Evolutionary conservation across 495 filamentous ascomycete species (phyloP).

Genomic region (Penicillium herquei): DNA sequence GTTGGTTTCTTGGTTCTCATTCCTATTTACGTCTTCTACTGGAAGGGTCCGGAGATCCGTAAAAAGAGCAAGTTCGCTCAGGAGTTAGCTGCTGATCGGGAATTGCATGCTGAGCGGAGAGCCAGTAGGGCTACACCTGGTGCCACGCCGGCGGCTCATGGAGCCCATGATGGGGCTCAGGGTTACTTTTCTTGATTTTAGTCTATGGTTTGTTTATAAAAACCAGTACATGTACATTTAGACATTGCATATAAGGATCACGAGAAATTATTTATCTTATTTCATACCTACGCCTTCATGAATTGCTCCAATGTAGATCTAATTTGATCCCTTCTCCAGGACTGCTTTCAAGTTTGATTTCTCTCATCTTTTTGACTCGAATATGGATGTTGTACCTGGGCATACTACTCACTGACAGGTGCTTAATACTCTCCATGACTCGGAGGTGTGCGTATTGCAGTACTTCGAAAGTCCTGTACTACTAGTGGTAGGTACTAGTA

Average conservation of each 20-base stretch:
- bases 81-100: conserved; percentile 24
- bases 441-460: too few relatives aligned
- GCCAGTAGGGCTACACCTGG: conserved; percentile 1
- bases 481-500: too few relatives aligned
- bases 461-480: too few relatives aligned
- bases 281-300: too few relatives aligned
- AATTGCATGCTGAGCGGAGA: conserved; percentile 10
- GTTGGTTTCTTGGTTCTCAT: conserved; percentile 42
- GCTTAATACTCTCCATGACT: too few relatives aligned
- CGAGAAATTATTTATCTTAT: too few relatives aligned
- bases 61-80: conserved; percentile 47
- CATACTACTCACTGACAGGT: too few relatives aligned
- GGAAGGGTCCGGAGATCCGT: conserved; percentile 47
- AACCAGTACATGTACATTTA: background rate
- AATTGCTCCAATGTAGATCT: too few relatives aligned
- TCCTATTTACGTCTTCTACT: conserved; percentile 51
- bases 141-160: background rate
- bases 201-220: background rate
- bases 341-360: too few relatives aligned
- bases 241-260: background rate
- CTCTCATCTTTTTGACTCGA: too few relatives aligned
- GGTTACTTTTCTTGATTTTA: background rate
- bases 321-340: too few relatives aligned
- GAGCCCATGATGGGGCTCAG: background rate
- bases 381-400: too few relatives aligned